Base-by-base conservation (phyloP, 441 rosid species). In the Pelargonium australe region DNA sequence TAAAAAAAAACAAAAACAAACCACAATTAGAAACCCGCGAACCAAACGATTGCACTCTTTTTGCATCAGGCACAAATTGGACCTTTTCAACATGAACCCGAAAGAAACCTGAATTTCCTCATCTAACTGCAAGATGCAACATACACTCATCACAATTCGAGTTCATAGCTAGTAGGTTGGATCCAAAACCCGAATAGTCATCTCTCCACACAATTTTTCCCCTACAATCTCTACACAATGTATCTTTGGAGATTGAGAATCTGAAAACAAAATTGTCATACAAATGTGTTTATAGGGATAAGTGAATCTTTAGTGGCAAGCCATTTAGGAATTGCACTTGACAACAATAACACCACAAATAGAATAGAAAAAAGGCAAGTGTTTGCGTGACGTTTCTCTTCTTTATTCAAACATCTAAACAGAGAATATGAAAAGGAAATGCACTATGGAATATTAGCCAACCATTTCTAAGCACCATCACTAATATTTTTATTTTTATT, bases 281-380 rank as follows among this genome's bases (percentile, higher is more conserved):
- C 0, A 31, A 37, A 37, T 37, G 41, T 37, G 41, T 37, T 37
- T 37, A 37, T 37, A 37, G 41, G 41, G 8, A 6, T 37, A 37
- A 4, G 41, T 37, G 41, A 37, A 82, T 83, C 78, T 82, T 77
- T 86, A 85, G 93, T 91, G 97, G 83, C 80, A 76, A 77, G 72
- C 81, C 84, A 80, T 88, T 87, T 85, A 65, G 70, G 68, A 81
- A 37, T 80, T 80, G 86, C 90, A 85, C 86, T 85, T 34, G 79
- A 78, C 74, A 78, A 84, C 73, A 72, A 73, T 37, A 37, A 37
- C 68, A 73, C 79, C 73, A 74, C 81, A 67, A 76, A 71, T 67
- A 68, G 72, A 70, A 70, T 14, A 2, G n/a, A 13, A 7, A 10
- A 69, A 53, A 68, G 68, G 49, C 63, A 44, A 62, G 78, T 75